Evolutionary conservation across 1,284 basidiomycete genomes (phyloP), one percentile per base, ranked within the genome.

Genomic region (Ustilago vetiveriae): DNA sequence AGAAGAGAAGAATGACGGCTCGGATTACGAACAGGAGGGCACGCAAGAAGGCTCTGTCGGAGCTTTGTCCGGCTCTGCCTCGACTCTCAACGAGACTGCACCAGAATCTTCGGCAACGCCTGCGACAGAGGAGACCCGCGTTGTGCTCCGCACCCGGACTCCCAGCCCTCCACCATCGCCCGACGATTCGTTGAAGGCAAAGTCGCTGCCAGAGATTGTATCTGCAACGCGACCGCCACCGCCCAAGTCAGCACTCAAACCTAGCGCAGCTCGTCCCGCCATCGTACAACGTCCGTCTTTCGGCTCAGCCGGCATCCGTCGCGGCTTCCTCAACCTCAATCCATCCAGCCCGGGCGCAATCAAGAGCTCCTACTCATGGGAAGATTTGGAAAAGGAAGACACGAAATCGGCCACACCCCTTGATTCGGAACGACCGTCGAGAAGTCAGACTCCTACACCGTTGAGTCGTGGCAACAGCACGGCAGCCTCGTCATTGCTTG

Each of bases 321-420:
- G 60, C n/a, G 72, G 72, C 21, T 75, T 73, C 45, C 52, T 73
- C 47, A 69, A 72, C 23, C 63, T 74, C 32, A 75, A 74, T 23
- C 73, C 65, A 13, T 62, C 59, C 35, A 75, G 71, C 37, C 73
- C 72, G 2, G 74, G 58, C 6, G 72, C 74, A 1, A 66, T 69
- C 48, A 58, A 60, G 24, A 71, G 62, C 54, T 57, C 45, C 22
- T 72, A 75, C 35, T 62, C 69, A 6, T 53, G 59, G 54, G 74
- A 75, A 42, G 59, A 67, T 30, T 48, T 65, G 24, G 67, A 58
- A 33, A 55, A 44, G 42, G 67, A 70, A 16, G 29, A 65, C 7
- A 53, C 44, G 36, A 32, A 33, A 10, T 21, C 7, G 9, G 24
- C 17, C 35, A 22, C 42, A 9, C 33, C 44, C 9, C 6, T 47